These are phyloP conservation scores for Pleomassaria siparia DNA, from an alignment of 2,329 filamentous ascomycete species.

Conservation along the genomic window DNA sequence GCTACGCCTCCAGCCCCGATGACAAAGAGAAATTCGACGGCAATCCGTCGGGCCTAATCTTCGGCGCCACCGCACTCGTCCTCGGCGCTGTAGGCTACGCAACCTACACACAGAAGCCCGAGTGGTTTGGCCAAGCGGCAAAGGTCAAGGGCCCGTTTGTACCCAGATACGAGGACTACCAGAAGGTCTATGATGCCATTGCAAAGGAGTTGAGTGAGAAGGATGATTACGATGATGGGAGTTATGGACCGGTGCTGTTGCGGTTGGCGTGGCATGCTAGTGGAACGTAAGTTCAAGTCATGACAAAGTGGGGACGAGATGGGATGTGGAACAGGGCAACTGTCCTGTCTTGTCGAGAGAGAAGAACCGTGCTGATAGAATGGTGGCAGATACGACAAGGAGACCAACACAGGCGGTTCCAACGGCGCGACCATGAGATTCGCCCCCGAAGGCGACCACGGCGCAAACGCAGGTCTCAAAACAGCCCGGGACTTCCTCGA, in stretches of 20 bases:
- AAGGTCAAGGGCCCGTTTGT: slow-evolving; percentile 58
- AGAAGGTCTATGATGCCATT: slow-evolving; percentile 90
- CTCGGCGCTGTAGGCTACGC: slow-evolving; percentile 31
- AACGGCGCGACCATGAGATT: slow-evolving; percentile 98
- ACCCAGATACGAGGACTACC: slow-evolving; percentile 84
- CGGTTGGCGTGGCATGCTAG: slow-evolving; percentile 92
- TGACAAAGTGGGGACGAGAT: no score
- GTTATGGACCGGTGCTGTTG: slow-evolving; percentile 88
- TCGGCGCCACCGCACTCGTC: slow-evolving; percentile 34
- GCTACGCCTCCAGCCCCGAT: slow-evolving; percentile 66
- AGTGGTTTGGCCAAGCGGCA: slow-evolving; percentile 43
- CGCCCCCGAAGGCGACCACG: slow-evolving; percentile 82
- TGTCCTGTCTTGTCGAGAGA: no score
- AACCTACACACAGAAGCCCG: slow-evolving; percentile 58
- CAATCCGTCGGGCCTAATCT: slow-evolving; percentile 47
- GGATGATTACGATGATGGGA: slow-evolving; percentile 94
- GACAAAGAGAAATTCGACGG: slow-evolving; percentile 48
- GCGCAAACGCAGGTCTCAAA: slow-evolving; percentile 89
- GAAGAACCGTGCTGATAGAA: no score
- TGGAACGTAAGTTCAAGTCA: slow-evolving; percentile 62
- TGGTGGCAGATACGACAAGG: slow-evolving; percentile 77
- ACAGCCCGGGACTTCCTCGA: slow-evolving; percentile 89
- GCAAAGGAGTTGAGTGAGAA: slow-evolving; percentile 80
- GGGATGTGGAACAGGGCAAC: no score
- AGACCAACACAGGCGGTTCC: slow-evolving; percentile 85